Base-by-base conservation (phyloP, 2,329 filamentous ascomycete species). In the Raffaelea arxii region DNA sequence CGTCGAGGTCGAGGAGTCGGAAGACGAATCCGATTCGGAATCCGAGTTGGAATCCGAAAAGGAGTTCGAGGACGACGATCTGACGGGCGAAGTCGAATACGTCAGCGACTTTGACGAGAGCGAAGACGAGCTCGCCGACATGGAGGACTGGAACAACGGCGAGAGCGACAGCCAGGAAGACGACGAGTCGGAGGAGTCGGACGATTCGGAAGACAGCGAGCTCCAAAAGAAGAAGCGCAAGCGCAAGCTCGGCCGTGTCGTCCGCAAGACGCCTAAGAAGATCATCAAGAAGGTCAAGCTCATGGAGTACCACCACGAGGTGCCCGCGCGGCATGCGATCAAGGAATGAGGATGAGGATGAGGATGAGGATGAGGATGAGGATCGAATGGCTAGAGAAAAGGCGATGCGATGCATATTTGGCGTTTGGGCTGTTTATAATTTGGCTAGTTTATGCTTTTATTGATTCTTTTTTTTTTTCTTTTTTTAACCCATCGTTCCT, bases 81-180 rank as follows among this genome's bases (percentile, higher is more conserved):
- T 86, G 36, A 81, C 83, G 49, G 85, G 80, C 40, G 77, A 84
- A 50, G 84, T 97, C 41, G 89, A 97, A 69, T 97, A 96, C 58
- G 87, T 97, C 49, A 91, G 86, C 59, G 92, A 96, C 62, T 68
- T 94, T 47, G 90, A 90, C 41, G 88, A 86, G 60, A 85, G 84
- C 54, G 86, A 90, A 50, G 84, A 87, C 48, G 86, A 88, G 55
- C 68, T 87, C 19, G 80, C 76, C 45, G 85, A 89, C 59, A 77
- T 97, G 43, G 86, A 97, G 65, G 91, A 97, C 60, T 97, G 91
- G 91, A 72, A 96, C 43, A 89, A 83, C 56, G 87, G 80, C 51
- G 84, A 76, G 22, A 76, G 78, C 3, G 77, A 78, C 3, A 77
- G 77, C 11, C 77, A 77, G 10, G 77, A 77, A 2, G 74, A 77